Percentiles rank a stretch among this genome's conserved stretches.
Conservation (phyloP, 2,329 filamentous ascomycete genomes). For the Botrytis squamosa region DNA sequence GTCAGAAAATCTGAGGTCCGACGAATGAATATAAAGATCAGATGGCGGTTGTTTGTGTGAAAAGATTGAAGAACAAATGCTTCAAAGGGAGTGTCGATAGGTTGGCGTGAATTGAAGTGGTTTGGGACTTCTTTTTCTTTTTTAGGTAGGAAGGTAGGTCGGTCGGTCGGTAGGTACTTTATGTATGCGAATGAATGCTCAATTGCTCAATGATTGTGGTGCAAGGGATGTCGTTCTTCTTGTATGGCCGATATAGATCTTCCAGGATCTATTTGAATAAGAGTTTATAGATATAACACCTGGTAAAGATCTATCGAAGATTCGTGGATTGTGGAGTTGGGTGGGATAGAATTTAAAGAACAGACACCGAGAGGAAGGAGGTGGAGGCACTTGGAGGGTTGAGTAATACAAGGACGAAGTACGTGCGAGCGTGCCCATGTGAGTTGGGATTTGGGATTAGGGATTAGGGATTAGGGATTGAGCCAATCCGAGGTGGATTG, state of each 20-base stretch:
- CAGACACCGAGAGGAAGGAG: neutral
- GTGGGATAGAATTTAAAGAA: slow-evolving; percentile 1
- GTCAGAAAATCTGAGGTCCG: neutral
- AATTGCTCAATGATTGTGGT: slow-evolving; percentile 15
- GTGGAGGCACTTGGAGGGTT: neutral
- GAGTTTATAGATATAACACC: neutral
- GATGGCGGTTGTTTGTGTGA: neutral
- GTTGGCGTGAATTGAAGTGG: neutral
- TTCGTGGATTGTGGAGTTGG: neutral
- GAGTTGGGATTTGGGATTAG: neutral
- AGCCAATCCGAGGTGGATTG: neutral
- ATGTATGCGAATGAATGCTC: slow-evolving; percentile 10
- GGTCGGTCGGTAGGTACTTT: neutral
- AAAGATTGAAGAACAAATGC: neutral
- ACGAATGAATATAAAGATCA: neutral
- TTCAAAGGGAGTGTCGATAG: slow-evolving; percentile 1
- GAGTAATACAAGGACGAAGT: slow-evolving; percentile 1
- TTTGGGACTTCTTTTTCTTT: neutral
- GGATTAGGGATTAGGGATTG: neutral
- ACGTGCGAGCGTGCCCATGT: neutral
- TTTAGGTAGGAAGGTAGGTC: neutral
- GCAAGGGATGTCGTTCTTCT: neutral
- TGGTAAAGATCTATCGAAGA: slow-evolving; percentile 4
- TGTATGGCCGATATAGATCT: slow-evolving; percentile 14
- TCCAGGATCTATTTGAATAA: slow-evolving; percentile 20